Base-by-base conservation (phyloP, 2,329 filamentous ascomycete genomes). In the Pestalotiopsis fici region DNA sequence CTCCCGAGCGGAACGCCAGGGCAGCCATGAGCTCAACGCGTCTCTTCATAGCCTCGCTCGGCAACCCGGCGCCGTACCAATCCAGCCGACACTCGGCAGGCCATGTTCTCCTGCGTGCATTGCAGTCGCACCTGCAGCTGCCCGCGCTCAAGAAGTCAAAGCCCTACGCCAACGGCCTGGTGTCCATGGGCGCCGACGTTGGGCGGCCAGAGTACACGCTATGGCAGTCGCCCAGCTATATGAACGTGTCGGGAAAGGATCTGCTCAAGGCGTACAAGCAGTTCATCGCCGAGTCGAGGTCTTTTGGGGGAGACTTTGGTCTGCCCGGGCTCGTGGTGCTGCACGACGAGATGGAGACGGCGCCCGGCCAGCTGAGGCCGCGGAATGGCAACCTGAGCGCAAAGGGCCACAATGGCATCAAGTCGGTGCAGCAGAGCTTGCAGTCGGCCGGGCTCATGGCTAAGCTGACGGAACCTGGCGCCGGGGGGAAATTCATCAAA, bases 271-370 rank as follows among this genome's bases (percentile, higher is more conserved):
- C 67, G 4, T 68, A 68, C 47, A 65, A 31, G 54, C 54, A 60
- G 27, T 64, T 63, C 35, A 23, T 60, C 28, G 18, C 25, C 12
- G 39, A 27, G 3, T 13, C 57, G 2, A 12, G 3, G 15, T 21
- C 23, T 25, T 23, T 25, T 1, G 4, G 18, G 6, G 55, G 25
- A 11, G n/a, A 25, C 4, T 25, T 28, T 3, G 56, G 21, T 31
- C 54, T 63, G 28, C 67, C 67, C 23, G 60, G 64, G 6, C 43
- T 68, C 35, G 55, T 68, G 31, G 39, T 68, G 9, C 64, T 68
- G 31, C 60, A 68, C 55, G 67, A 68, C 50, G 67, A 68, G 39
- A 68, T 68, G 67, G 64, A 68, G 39, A 31, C 28, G 9, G 55
- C 59, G 2, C 67, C 67, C 4, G 67, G 59, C 9, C 47, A 61